These are phyloP conservation scores for Penicillium lagena DNA, from an alignment of 495 filamentous ascomycete genomes.

Conservation along the genomic window DNA sequence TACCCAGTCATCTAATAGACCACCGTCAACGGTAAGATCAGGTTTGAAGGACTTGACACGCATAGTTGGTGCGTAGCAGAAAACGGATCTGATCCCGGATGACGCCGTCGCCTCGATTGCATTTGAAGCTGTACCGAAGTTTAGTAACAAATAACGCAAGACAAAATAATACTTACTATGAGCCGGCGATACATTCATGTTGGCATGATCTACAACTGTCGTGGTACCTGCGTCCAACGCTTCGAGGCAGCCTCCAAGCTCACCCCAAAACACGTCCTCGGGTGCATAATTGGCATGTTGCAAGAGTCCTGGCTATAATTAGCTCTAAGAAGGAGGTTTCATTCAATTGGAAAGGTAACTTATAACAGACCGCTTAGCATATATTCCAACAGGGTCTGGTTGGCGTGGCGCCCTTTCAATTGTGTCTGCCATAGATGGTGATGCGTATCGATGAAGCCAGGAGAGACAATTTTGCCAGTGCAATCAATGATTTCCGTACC, in stretches of 20 bases:
- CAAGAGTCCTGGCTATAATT: slow-evolving; percentile 15
- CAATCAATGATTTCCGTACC: slow-evolving; percentile 40
- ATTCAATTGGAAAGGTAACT: not conserved
- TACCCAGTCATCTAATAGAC: slow-evolving; percentile 32
- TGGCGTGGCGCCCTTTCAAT: slow-evolving; percentile 31
- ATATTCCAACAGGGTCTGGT: slow-evolving; percentile 37
- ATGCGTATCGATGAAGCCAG: slow-evolving; percentile 56
- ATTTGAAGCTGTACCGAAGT: slow-evolving; percentile 14
- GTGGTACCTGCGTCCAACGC: slow-evolving; percentile 51
- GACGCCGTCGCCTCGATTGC: slow-evolving; percentile 33
- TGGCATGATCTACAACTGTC: slow-evolving; percentile 51
- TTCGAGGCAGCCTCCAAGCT: slow-evolving; percentile 47
- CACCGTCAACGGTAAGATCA: slow-evolving; percentile 15
- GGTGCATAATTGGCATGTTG: slow-evolving; percentile 29
- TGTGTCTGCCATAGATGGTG: slow-evolving; percentile 54
- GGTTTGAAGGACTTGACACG: slow-evolving; percentile 30
- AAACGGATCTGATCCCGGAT: slow-evolving; percentile 43
- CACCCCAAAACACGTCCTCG: slow-evolving; percentile 47
- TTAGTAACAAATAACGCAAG: not conserved
- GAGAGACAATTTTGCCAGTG: slow-evolving; percentile 48
- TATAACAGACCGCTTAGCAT: slow-evolving; percentile 20
- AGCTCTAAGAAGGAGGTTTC: not conserved
- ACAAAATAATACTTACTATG: slow-evolving; percentile 18
- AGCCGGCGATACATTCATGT: slow-evolving; percentile 37
- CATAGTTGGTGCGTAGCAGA: slow-evolving; percentile 34